Conservation (phyloP, 345 rosid species). For the Melaleuca alternifolia region DNA sequence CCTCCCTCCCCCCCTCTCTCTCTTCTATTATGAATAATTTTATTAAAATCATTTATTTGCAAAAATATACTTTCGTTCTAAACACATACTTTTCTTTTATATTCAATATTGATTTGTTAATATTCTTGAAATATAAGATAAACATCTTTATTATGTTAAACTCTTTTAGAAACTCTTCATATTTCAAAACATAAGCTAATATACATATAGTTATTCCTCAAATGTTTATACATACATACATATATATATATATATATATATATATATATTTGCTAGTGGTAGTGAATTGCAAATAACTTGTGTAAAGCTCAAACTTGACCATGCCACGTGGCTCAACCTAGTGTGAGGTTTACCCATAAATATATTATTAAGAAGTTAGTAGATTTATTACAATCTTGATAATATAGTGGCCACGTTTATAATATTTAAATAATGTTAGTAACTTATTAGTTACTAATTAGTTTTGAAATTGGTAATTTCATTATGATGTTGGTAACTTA, state of each 20-base stretch:
- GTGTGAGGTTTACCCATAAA: neutral
- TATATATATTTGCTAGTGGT: neutral
- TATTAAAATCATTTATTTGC: too few species aligned
- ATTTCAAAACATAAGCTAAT: too few species aligned
- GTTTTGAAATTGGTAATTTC: neutral
- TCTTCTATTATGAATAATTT: too few species aligned
- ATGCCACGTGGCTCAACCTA: neutral
- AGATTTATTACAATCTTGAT: neutral
- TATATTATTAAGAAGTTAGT: neutral
- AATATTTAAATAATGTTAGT: neutral
- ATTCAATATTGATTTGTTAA: neutral
- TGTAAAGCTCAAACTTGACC: neutral
- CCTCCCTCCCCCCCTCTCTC: too few species aligned
- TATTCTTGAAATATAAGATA: neutral
- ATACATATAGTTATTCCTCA: too few species aligned
- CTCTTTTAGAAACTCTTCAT: neutral
- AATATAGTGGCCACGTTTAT: neutral
- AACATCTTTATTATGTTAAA: neutral
- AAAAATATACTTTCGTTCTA: neutral
- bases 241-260: too few species aligned
- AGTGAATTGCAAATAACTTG: neutral
- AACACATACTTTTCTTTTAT: neutral
- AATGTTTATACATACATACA: neutral
- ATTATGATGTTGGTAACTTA: neutral
- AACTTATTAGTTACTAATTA: neutral